Conservation (phyloP, 495 filamentous ascomycete genomes). For the Neurospora sp. region DNA sequence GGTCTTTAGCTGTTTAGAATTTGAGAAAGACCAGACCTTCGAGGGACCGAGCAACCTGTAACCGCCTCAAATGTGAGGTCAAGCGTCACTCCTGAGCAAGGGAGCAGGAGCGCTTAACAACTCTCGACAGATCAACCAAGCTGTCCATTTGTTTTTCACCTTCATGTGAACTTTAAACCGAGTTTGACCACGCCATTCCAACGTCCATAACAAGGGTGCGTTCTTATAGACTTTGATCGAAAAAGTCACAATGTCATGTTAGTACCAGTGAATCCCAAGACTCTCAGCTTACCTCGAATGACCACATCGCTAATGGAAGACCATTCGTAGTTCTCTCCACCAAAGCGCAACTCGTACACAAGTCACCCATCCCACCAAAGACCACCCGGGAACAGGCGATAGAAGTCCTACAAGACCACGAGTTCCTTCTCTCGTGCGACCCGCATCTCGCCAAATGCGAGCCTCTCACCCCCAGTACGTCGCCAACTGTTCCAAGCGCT, state of each 20-base stretch:
- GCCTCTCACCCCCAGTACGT: constrained; percentile 7
- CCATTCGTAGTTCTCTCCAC: constrained; percentile 25
- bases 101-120: neutral
- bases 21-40: neutral
- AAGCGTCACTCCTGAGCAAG: neutral
- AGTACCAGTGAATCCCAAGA: neutral
- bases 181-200: neutral
- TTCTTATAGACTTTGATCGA: neutral
- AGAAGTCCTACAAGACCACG: constrained; percentile 51
- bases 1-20: neutral
- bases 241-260: constrained; percentile 17
- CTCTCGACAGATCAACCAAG: neutral
- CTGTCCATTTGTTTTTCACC: neutral
- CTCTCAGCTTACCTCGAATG: neutral
- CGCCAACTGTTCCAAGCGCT: constrained; percentile 10
- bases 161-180: neutral
- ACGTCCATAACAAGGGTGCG: neutral
- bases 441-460: constrained; percentile 33
- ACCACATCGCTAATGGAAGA: neutral
- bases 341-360: constrained; percentile 39
- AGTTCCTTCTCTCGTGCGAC: constrained; percentile 34
- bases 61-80: neutral
- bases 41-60: neutral
- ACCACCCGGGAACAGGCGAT: constrained; percentile 49
- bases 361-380: constrained; percentile 47